phyloP scores from a whole-genome alignment of 2,329 filamentous ascomycete genomes.

The Stagonosporopsis chrysanthemi region DNA sequence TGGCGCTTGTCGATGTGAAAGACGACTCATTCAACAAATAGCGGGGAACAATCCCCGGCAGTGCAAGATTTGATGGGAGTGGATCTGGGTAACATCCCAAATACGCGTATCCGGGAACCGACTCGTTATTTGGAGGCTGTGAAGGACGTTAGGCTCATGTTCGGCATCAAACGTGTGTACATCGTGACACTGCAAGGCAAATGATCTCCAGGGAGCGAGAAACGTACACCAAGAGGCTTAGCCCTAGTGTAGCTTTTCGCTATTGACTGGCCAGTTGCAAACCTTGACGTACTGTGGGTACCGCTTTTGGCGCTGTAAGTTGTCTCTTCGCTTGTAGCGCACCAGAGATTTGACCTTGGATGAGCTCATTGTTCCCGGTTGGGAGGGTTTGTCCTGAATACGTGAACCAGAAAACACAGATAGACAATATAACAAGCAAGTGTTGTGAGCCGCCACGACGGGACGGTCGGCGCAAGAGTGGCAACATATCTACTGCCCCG shows the following conservation, averaged over 20 bases:
- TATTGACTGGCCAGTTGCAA: background rate
- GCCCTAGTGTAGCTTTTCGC: background rate
- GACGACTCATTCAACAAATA: background rate
- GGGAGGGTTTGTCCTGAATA: background rate
- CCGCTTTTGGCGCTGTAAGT: background rate
- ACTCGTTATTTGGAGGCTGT: conserved; percentile 3
- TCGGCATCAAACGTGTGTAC: background rate
- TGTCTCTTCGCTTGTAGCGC: background rate
- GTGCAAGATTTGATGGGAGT: background rate
- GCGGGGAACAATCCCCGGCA: background rate
- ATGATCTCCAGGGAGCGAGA: background rate
- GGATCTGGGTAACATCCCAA: conserved; percentile 1
- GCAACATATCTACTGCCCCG: background rate
- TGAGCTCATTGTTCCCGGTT: background rate
- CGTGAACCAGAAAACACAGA: background rate
- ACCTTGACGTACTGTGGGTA: background rate
- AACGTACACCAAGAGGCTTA: background rate
- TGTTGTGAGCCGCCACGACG: background rate
- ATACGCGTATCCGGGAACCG: background rate
- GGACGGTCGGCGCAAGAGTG: background rate
- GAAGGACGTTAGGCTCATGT: background rate
- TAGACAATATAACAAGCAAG: background rate
- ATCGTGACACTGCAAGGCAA: no score
- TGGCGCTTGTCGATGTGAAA: background rate
- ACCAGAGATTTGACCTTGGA: background rate